A percentile compares a stretch with the other conserved stretches of the same genome.
phyloP scores from a whole-genome alignment of 495 filamentous ascomycete genomes.

The Lasiosphaeria ovina region DNA sequence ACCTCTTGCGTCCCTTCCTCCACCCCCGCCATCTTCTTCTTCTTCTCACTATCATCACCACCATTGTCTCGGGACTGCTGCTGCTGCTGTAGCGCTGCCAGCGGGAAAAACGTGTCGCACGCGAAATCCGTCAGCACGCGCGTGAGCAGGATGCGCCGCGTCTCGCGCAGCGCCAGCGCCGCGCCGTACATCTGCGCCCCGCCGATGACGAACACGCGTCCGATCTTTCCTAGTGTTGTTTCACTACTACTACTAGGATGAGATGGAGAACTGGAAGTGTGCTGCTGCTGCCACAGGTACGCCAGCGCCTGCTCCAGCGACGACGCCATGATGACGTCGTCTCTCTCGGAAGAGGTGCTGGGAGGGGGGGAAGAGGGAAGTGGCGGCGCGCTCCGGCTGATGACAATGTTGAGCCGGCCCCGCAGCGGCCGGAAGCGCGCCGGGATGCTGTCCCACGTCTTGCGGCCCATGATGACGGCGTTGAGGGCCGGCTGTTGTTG shows the following conservation, averaged over 20 bases:
- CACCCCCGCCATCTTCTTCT: conserved; percentile 16
- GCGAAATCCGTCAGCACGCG: conserved; percentile 65
- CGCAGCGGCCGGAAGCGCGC: conserved; percentile 71
- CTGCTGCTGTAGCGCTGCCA: conserved; percentile 44
- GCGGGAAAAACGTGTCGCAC: conserved; percentile 85
- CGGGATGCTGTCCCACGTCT: conserved; percentile 90
- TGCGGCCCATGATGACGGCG: conserved; percentile 94
- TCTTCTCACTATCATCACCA: not conserved
- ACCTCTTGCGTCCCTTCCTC: conserved; percentile 18
- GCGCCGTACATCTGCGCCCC: conserved; percentile 79
- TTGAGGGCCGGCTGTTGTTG: conserved; percentile 46
- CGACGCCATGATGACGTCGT: conserved; percentile 28
- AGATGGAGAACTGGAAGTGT: not conserved
- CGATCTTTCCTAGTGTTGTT: not conserved
- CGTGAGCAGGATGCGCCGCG: conserved; percentile 62
- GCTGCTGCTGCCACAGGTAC: conserved; percentile 20
- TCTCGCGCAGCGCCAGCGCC: conserved; percentile 53
- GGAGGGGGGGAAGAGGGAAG: too few relatives aligned
- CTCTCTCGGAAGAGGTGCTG: too few relatives aligned
- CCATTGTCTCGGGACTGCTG: too few relatives aligned
- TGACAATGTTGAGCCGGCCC: conserved; percentile 73
- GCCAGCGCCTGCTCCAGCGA: conserved; percentile 60
- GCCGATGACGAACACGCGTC: conserved; percentile 78
- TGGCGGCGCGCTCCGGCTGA: conserved; percentile 39
- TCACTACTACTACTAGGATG: not conserved